A percentile compares a stretch with the other conserved stretches of the same genome.
Conservation (phyloP, 2,329 filamentous ascomycete genomes). For the Tolypocladium cylindrosporum region DNA sequence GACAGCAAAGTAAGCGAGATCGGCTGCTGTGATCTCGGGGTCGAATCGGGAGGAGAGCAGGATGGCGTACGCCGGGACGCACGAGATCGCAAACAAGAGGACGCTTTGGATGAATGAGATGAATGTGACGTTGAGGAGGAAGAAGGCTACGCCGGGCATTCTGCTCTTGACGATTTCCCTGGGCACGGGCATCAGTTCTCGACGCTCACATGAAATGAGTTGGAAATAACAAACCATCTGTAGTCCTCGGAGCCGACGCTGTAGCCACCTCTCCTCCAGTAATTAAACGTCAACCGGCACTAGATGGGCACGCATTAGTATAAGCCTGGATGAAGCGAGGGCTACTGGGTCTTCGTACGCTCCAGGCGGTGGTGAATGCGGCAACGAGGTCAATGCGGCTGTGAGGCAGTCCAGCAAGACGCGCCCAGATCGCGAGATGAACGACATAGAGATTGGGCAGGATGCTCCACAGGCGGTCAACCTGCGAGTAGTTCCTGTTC, state of each 20-base stretch:
- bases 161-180: constrained; percentile 63
- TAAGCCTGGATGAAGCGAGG: background rate
- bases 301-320: background rate
- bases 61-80: constrained; percentile 71
- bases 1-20: constrained; percentile 36
- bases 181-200: constrained; percentile 1
- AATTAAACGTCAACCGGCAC: constrained; percentile 80
- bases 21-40: constrained; percentile 31
- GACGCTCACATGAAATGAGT: background rate
- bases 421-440: constrained; percentile 78
- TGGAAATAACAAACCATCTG: constrained; percentile 50
- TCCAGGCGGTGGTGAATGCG: constrained; percentile 66
- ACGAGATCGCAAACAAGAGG: constrained; percentile 67
- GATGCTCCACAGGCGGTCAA: constrained; percentile 87
- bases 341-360: constrained; percentile 42
- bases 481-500: constrained; percentile 94
- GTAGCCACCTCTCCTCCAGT: constrained; percentile 93
- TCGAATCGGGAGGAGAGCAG: constrained; percentile 61
- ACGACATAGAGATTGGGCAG: constrained; percentile 78
- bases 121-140: constrained; percentile 81
- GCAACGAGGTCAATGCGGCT: constrained; percentile 63
- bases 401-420: constrained; percentile 60
- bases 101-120: constrained; percentile 78
- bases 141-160: constrained; percentile 58
- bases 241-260: constrained; percentile 86